Percentiles rank a stretch among this genome's conserved stretches.
These are phyloP conservation scores for Ilyonectria sp. DNA, from an alignment of 2,329 filamentous ascomycete species.

Conservation along the genomic window DNA sequence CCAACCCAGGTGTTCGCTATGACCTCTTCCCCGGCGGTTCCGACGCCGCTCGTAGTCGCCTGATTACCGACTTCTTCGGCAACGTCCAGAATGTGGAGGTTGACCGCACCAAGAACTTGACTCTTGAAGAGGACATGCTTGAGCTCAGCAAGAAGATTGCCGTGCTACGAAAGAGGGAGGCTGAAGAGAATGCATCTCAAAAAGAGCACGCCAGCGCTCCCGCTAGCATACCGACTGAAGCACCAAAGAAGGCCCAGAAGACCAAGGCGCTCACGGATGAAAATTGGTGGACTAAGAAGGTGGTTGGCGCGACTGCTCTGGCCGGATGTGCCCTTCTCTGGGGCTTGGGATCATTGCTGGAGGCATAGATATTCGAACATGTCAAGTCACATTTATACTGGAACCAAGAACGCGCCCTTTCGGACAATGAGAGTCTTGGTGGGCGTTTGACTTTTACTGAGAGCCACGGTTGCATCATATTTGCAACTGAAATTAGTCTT, in stretches of 20 bases:
- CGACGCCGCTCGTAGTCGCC: constrained; percentile 80
- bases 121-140: constrained; percentile 80
- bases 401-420: neutral
- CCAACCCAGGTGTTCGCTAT: constrained; percentile 90
- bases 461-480: neutral
- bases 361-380: constrained; percentile 27
- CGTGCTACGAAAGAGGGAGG: constrained; percentile 64
- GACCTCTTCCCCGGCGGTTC: constrained; percentile 94
- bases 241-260: constrained; percentile 50
- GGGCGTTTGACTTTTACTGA: neutral
- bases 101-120: constrained; percentile 72
- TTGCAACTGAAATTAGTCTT: neutral
- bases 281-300: constrained; percentile 78
- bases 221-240: constrained; percentile 48
- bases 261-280: constrained; percentile 76
- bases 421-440: neutral
- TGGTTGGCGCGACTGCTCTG: constrained; percentile 73
- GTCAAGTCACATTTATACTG: neutral
- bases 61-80: constrained; percentile 97
- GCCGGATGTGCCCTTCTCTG: constrained; percentile 74
- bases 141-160: constrained; percentile 80
- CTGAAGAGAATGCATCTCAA: constrained; percentile 53
- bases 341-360: constrained; percentile 70
- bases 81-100: constrained; percentile 98
- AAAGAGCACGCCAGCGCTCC: constrained; percentile 48